phyloP scores from a whole-genome alignment of 2,329 filamentous ascomycete species.

The Phoma sp. region DNA sequence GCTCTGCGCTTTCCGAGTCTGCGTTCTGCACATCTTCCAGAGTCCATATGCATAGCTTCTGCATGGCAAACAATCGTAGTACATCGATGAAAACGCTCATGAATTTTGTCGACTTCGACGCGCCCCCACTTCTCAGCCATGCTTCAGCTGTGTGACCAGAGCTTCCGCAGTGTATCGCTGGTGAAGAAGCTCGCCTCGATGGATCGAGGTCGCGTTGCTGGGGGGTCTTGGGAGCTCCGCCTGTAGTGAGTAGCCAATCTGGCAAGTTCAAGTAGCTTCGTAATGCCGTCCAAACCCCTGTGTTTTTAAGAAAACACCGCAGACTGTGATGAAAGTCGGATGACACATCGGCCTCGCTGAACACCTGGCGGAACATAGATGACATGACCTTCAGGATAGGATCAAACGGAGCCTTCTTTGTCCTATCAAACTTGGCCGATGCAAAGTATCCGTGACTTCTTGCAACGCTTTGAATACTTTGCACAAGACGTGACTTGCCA shows the following conservation, averaged over 20 bases:
- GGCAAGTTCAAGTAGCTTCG: conserved; percentile 66
- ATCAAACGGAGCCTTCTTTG: conserved; percentile 65
- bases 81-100: conserved; percentile 91
- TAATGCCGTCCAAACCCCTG: conserved; percentile 61
- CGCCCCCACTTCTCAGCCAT: conserved; percentile 54
- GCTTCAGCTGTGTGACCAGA: conserved; percentile 50
- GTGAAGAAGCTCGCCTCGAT: conserved; percentile 39
- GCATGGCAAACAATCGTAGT: conserved; percentile 76
- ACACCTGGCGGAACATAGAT: conserved; percentile 67
- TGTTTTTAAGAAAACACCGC: conserved; percentile 59
- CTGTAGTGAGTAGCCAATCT: conserved; percentile 64
- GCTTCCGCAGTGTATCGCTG: conserved; percentile 45
- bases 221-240: conserved; percentile 28
- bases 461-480: conserved; percentile 62
- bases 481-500: conserved; percentile 66
- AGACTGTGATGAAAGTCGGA: conserved; percentile 67
- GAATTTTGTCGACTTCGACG: conserved; percentile 68
- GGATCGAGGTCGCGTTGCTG: conserved; percentile 33
- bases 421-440: conserved; percentile 64
- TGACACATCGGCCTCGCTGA: conserved; percentile 67
- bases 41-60: conserved; percentile 87
- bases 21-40: conserved; percentile 91
- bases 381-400: conserved; percentile 66
- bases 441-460: conserved; percentile 66
- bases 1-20: conserved; percentile 83